phyloP scores from a whole-genome alignment of 2,329 filamentous ascomycete genomes.

The Paraphoma chrysanthemicola region DNA sequence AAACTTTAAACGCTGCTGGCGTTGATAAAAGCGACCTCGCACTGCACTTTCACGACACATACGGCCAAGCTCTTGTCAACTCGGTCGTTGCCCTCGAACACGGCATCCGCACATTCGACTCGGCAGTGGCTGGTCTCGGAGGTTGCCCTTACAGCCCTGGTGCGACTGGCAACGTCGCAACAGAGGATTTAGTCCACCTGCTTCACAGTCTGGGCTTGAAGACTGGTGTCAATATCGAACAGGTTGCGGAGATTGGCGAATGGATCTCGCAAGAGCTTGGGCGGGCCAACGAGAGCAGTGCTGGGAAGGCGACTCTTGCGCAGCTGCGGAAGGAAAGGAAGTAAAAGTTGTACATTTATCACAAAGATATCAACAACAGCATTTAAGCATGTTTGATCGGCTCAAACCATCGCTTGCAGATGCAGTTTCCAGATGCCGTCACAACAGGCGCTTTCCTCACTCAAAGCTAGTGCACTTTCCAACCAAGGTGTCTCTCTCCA shows the following conservation, averaged over 20 bases:
- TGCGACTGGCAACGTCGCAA: constrained; percentile 84
- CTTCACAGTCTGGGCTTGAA: constrained; percentile 75
- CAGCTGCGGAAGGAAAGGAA: constrained; percentile 27
- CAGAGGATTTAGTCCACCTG: constrained; percentile 82
- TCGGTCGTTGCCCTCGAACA: constrained; percentile 78
- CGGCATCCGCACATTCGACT: constrained; percentile 80
- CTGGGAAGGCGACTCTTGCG: constrained; percentile 47
- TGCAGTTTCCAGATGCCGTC: no score
- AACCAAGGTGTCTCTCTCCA: no score
- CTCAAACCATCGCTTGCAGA: no score
- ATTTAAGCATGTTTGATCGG: no score
- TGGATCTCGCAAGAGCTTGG: constrained; percentile 49
- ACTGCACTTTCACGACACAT: constrained; percentile 90
- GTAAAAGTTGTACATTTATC: not conserved
- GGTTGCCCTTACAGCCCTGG: constrained; percentile 87
- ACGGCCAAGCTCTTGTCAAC: constrained; percentile 85
- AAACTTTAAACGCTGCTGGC: constrained; percentile 69
- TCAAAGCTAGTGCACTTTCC: no score
- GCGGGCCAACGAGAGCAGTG: constrained; percentile 46
- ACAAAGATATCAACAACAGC: no score
- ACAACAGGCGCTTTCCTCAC: no score
- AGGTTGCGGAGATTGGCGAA: constrained; percentile 45
- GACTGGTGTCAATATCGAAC: constrained; percentile 67
- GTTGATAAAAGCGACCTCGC: constrained; percentile 75
- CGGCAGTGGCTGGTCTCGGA: constrained; percentile 79